Percentiles rank a stretch among this genome's conserved stretches.
Evolutionary conservation across 441 rosid genomes (phyloP).

Genomic region (Pelargonium hybrid): DNA sequence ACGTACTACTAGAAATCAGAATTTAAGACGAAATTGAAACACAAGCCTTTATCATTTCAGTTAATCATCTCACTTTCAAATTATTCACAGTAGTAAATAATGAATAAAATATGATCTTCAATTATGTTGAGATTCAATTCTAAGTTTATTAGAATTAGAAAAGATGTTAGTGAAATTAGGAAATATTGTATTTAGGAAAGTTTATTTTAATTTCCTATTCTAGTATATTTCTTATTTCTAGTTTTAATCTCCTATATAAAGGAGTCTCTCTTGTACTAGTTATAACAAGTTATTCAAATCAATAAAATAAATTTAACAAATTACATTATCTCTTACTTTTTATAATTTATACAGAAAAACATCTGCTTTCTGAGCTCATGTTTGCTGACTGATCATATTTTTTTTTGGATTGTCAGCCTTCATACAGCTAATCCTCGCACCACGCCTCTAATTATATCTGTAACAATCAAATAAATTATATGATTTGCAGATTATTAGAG

Average conservation of each 20-base stretch:
- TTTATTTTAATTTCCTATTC: no score
- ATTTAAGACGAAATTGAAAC: neutral
- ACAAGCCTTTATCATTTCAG: neutral
- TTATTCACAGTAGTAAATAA: neutral
- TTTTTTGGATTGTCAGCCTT: neutral
- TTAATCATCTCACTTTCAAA: neutral
- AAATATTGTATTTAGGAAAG: no score
- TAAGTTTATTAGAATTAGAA: no score
- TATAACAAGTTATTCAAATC: no score
- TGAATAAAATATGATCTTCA: neutral
- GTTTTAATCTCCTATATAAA: no score
- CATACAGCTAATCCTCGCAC: neutral
- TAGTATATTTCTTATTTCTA: no score
- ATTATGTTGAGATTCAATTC: no score
- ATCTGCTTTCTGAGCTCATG: neutral
- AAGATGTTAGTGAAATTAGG: no score
- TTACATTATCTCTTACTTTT: no score
- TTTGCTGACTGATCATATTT: neutral
- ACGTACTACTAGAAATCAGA: neutral
- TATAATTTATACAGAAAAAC: no score
- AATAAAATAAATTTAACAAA: no score
- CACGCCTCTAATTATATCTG: neutral
- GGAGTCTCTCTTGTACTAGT: no score
- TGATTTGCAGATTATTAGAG: constrained; percentile 26
- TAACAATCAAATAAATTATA: neutral